These are phyloP conservation scores for Akanthomyces dipterigenus DNA, from an alignment of 2,329 filamentous ascomycete genomes.

Conservation along the genomic window DNA sequence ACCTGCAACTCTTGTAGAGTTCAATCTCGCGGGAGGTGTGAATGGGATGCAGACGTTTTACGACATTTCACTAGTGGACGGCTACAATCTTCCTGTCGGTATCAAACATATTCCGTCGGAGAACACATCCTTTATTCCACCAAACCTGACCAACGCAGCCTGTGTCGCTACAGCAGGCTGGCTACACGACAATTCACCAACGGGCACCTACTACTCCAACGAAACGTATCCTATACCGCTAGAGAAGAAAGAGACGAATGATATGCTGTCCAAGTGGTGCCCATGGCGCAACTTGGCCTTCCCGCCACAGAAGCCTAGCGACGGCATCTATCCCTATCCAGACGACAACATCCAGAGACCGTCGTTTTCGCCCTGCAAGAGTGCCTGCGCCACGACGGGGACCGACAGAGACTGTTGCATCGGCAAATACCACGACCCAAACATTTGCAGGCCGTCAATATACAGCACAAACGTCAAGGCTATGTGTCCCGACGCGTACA, in stretches of 20 bases:
- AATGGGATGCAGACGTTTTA: conserved; percentile 64
- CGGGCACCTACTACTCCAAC: conserved; percentile 56
- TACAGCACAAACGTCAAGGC: conserved; percentile 66
- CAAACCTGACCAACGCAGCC: conserved; percentile 68
- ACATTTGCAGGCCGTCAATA: conserved; percentile 56
- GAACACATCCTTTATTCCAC: conserved; percentile 61
- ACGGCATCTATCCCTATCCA: conserved; percentile 74
- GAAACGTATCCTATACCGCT: conserved; percentile 60
- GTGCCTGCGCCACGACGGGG: conserved; percentile 65
- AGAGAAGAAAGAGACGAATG: conserved; percentile 51
- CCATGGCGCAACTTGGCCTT: conserved; percentile 70
- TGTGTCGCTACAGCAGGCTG: conserved; percentile 66
- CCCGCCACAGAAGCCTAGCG: conserved; percentile 61
- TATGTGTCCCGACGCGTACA: conserved; percentile 80
- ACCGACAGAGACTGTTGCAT: conserved; percentile 67
- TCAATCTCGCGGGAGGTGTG: conserved; percentile 63
- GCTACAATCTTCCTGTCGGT: conserved; percentile 71
- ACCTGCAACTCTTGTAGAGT: conserved; percentile 73
- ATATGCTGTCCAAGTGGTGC: conserved; percentile 62
- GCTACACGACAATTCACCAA: conserved; percentile 47
- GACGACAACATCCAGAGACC: conserved; percentile 66
- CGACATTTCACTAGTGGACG: conserved; percentile 78
- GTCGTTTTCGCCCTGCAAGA: conserved; percentile 70
- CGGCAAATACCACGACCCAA: conserved; percentile 57
- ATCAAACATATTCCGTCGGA: conserved; percentile 54